Base-by-base conservation (phyloP, 1,139 yeast genomes). In the Suhomyces maxii region DNA sequence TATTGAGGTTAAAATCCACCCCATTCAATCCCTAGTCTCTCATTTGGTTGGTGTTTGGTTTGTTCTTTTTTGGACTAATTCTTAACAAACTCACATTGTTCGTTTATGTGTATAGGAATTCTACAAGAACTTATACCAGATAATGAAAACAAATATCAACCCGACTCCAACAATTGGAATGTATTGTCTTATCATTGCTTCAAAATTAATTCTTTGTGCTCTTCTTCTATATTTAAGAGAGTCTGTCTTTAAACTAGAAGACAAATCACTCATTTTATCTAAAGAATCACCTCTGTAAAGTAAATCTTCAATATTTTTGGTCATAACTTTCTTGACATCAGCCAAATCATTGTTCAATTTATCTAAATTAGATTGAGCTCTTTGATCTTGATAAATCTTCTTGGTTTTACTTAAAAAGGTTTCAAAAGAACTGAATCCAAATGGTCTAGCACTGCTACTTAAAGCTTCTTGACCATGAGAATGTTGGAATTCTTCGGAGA, bases 321-420 rank as follows among this genome's bases (percentile, higher is more conserved):
- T 89, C 96, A 93, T 89, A 49, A 93, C 95, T 57, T 88, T 83
- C 56, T 93, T 90, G 41, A 95, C 99, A 58, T 95, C 99, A 43
- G 88, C 90, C 56, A 93, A 75, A 59, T 95, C 99, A 43, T 82
- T 80, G 66, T 91, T 90, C 55, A 93, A 73, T 61, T 82, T 84
- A 67, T 93, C 97, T 60, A 93, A 73, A 60, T 90, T 93, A 40
- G 85, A 82, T 54, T 90, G 95, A 0, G 96, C 97, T 49, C 97
- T 79, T 52, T 91, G 89, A 65, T 93, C 97, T 57, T 88, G 90
- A 65, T 91, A 93, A 13, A 90, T 74, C 58, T 89, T 87, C 61
- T 86, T 89, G 6, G 98, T 90, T 68, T 91, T 90, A 58, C 83
- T 84, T 68, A 93, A 80, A 61, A 88, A 93, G 39, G 76, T 78